These are phyloP conservation scores for Pyricularia grisea DNA, from an alignment of 2,329 filamentous ascomycete genomes.

Conservation along the genomic window DNA sequence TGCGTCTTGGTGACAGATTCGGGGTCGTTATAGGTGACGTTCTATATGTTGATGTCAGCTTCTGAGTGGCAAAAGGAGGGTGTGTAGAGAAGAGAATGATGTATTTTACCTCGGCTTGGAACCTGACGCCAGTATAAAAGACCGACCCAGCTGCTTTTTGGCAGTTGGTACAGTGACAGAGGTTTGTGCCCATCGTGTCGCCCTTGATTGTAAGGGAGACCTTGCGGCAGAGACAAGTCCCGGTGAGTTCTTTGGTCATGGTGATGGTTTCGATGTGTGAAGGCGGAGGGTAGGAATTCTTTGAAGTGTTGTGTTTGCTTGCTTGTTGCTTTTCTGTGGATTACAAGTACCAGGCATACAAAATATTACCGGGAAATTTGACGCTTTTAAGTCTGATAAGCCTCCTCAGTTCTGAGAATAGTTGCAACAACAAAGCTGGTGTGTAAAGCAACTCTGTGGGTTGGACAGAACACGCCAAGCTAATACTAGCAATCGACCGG, in stretches of 20 bases:
- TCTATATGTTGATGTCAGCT: constrained; percentile 6
- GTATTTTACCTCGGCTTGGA: constrained; percentile 11
- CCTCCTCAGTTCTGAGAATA: not conserved
- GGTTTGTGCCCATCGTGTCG: constrained; percentile 10
- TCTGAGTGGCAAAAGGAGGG: not conserved
- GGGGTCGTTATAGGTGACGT: constrained; percentile 12
- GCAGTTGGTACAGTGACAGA: constrained; percentile 18
- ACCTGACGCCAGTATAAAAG: constrained; percentile 12
- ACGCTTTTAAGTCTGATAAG: not conserved
- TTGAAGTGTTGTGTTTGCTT: not conserved
- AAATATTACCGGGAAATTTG: not conserved
- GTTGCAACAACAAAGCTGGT: not conserved
- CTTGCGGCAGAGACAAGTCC: constrained; percentile 17
- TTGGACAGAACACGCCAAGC: not conserved
- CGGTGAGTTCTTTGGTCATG: constrained; percentile 8
- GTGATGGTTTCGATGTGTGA: not conserved
- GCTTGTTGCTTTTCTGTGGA: not conserved
- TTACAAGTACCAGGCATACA: not conserved
- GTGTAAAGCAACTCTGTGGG: not conserved
- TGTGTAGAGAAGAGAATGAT: not conserved
- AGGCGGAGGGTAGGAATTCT: not conserved
- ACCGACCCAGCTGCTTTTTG: constrained; percentile 13
- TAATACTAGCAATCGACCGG: not conserved
- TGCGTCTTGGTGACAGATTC: constrained; percentile 10
- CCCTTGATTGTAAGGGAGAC: constrained; percentile 12